Conservation (phyloP, 1,284 basidiomycete genomes). For the Omphalotus olearius region DNA sequence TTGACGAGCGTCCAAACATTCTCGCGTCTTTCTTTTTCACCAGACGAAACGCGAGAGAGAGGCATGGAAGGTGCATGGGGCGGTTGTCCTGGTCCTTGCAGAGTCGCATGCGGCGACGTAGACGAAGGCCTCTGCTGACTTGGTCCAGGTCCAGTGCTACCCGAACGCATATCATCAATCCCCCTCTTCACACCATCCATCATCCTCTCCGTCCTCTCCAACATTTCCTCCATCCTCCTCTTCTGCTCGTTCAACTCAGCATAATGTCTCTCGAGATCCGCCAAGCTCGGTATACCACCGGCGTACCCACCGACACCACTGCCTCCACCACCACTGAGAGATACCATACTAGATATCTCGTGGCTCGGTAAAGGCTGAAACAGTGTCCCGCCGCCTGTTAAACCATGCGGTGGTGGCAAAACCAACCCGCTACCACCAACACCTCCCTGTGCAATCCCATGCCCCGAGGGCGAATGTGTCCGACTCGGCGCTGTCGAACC, state of each 20-base stretch:
- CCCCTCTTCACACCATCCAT: slow-evolving; percentile 66
- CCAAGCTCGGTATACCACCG: slow-evolving; percentile 40
- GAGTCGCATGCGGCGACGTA: background rate
- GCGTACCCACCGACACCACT: slow-evolving; percentile 22
- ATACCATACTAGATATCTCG: background rate
- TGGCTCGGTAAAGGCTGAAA: slow-evolving; percentile 4
- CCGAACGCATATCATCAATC: slow-evolving; percentile 56
- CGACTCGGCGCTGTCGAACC: slow-evolving; percentile 59
- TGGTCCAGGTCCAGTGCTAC: background rate
- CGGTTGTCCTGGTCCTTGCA: slow-evolving; percentile 1
- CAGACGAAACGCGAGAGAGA: slow-evolving; percentile 12
- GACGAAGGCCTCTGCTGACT: slow-evolving; percentile 9
- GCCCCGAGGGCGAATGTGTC: slow-evolving; percentile 58
- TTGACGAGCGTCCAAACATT: slow-evolving; percentile 16
- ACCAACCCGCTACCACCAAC: slow-evolving; percentile 25
- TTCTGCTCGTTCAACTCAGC: slow-evolving; percentile 56
- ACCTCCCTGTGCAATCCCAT: slow-evolving; percentile 24
- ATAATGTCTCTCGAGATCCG: slow-evolving; percentile 70
- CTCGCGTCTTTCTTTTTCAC: slow-evolving; percentile 16
- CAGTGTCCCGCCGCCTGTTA: slow-evolving; percentile 13
- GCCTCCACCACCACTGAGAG: slow-evolving; percentile 25
- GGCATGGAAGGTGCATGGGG: slow-evolving; percentile 13
- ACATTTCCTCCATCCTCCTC: slow-evolving; percentile 60
- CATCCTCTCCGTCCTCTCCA: slow-evolving; percentile 68
- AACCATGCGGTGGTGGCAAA: slow-evolving; percentile 33